Evolutionary conservation across 495 filamentous ascomycete species (phyloP), one percentile per base, ranked within the genome.

Genomic region (Penicillium flavigenum): DNA sequence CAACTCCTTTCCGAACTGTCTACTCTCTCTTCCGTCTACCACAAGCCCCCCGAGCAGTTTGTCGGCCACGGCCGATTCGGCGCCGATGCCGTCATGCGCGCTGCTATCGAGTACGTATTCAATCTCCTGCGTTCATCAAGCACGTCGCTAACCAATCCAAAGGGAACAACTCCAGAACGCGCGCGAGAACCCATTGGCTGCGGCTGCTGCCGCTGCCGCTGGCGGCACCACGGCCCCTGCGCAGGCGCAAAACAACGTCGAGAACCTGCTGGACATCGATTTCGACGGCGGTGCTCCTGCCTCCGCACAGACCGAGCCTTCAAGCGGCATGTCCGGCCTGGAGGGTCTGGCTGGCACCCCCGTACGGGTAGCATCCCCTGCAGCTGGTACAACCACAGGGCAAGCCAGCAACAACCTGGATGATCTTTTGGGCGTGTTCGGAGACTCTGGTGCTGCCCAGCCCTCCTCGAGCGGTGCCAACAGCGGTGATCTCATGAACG

Each of bases 11-110:
- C 79, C 5, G 92, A 98, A 71, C 84, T 98, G 14, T 96, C 92
- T n/a, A 96, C 95, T 12, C 84, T 98, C 20, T 91, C 94, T 2
- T 97, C 93, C 12, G 94, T 98, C n/a, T 98, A 98, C 75, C 94
- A 98, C 81, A 98, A 96, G 75, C 92, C 92, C 16, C 91, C 94
- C 38, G 91, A 94, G 76, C 91, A 91, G 5, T 98, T 98, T 76
- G 87, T 98, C 54, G 95, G 94, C 63, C 90, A 96, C 67, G 94
- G 94, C 56, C 86, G 93, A 27, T 96, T 90, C 63, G 92, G 92
- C 50, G 92, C 93, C 41, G 93, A 96, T 66, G 92, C 90, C 51
- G 91, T 98, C 64, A 94, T 98, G 73, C 87, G 88, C 63, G 91
- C 93, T 41, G 94, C 94, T 57, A 98, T 98, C 62, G 93, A 96